Conservation (phyloP, 495 filamentous ascomycete species). For the Annulohypoxylon moriforme region DNA sequence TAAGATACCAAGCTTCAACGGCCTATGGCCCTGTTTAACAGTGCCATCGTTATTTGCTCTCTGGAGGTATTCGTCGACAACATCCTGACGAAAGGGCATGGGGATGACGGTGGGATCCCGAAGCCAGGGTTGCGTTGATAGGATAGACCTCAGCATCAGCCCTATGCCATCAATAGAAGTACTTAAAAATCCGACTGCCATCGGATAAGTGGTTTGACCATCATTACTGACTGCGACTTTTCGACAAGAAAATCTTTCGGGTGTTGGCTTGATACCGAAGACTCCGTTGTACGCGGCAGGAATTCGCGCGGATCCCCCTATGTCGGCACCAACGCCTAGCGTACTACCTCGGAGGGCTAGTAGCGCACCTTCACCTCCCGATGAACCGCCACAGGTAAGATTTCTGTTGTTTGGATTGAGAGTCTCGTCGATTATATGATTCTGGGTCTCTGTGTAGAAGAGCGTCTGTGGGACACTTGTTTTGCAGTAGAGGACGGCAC, state of each 20-base stretch:
- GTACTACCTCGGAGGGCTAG: constrained; percentile 56
- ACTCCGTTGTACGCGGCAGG: constrained; percentile 70
- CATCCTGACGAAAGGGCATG: constrained; percentile 45
- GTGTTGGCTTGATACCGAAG: constrained; percentile 69
- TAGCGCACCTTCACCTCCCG: constrained; percentile 70
- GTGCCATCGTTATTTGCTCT: constrained; percentile 28
- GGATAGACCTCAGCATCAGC: constrained; percentile 50
- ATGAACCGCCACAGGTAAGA: constrained; percentile 71
- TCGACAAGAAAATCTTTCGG: constrained; percentile 64
- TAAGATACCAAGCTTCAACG: constrained; percentile 63
- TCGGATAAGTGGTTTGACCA: constrained; percentile 51
- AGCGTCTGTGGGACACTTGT: constrained; percentile 71
- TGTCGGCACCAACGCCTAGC: constrained; percentile 70
- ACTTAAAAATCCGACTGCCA: constrained; percentile 44
- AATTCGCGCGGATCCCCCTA: constrained; percentile 74
- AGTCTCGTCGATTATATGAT: constrained; percentile 74
- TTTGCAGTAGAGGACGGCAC: constrained; percentile 72
- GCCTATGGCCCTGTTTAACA: not conserved
- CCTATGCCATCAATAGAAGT: constrained; percentile 45
- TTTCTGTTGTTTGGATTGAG: constrained; percentile 70
- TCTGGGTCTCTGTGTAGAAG: constrained; percentile 64
- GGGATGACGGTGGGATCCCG: constrained; percentile 47
- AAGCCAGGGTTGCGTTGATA: constrained; percentile 47
- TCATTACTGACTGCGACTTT: constrained; percentile 50
- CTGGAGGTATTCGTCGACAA: constrained; percentile 14